These are phyloP conservation scores for Chytriomyces sp. DNA, from an alignment of 192 early-diverging fungal species.

Conservation along the genomic window DNA sequence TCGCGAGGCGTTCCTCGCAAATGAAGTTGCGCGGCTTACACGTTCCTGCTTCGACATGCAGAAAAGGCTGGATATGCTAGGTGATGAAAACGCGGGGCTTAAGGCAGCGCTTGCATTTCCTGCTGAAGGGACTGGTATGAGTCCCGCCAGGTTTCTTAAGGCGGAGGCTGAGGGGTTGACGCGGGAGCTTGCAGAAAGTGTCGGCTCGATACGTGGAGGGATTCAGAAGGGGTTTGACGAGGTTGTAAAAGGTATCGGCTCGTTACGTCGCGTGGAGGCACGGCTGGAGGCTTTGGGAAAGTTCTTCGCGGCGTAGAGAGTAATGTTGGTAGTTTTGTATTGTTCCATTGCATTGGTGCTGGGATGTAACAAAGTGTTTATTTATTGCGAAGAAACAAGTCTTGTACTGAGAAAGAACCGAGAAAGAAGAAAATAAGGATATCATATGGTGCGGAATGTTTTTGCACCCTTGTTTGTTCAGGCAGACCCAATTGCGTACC, in stretches of 20 bases:
- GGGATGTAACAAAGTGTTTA: too few species aligned
- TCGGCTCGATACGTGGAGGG: background rate
- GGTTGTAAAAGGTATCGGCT: background rate
- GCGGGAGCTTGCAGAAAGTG: background rate
- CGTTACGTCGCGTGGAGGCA: background rate
- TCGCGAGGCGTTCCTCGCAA: background rate
- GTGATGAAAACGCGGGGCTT: too few species aligned
- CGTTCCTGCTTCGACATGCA: background rate
- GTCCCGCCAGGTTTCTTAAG: background rate
- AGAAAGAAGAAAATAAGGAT: too few species aligned
- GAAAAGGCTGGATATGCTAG: background rate
- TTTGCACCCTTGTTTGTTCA: too few species aligned
- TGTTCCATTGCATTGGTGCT: background rate
- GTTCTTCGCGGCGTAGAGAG: background rate
- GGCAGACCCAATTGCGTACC: too few species aligned
- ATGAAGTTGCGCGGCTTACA: background rate
- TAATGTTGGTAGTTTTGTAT: background rate
- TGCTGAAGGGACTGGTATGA: too few species aligned
- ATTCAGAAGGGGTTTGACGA: background rate
- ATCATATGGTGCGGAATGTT: too few species aligned
- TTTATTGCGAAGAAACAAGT: too few species aligned
- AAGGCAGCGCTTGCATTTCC: too few species aligned
- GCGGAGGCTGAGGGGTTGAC: background rate
- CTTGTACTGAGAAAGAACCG: too few species aligned
- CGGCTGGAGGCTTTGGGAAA: background rate